Conservation (phyloP, 2,329 filamentous ascomycete species). For the Dissoconium aciculare region DNA sequence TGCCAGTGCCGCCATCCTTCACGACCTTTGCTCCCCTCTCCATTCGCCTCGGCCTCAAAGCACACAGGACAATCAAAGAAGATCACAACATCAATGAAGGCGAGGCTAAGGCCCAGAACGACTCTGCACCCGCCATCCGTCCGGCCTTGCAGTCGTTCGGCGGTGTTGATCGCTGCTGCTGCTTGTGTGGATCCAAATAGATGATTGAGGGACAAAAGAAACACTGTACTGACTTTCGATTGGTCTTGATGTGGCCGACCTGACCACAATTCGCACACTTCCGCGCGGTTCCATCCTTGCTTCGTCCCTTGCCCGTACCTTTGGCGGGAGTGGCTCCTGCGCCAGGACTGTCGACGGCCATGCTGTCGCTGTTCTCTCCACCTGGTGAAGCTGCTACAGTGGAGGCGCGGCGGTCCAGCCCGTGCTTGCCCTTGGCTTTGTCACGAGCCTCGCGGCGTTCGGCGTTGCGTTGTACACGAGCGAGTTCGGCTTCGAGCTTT, state of each 20-base stretch:
- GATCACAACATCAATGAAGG: no score
- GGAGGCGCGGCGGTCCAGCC: constrained; percentile 27
- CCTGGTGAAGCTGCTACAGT: constrained; percentile 30
- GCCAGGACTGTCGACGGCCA: constrained; percentile 25
- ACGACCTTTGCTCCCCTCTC: no score
- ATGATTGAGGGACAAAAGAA: constrained; percentile 17
- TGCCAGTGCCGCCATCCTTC: no score
- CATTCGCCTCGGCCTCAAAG: no score
- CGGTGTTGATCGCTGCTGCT: no score
- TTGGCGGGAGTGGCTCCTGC: constrained; percentile 13
- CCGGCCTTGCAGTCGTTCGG: no score
- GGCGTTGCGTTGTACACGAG: constrained; percentile 77
- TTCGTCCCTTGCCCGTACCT: constrained; percentile 25
- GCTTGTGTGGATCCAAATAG: no score
- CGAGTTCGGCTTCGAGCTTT: constrained; percentile 56
- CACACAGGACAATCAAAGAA: no score
- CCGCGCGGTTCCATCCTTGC: constrained; percentile 55
- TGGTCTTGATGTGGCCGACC: constrained; percentile 96
- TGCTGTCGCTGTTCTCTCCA: constrained; percentile 31
- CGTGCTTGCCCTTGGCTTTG: constrained; percentile 53
- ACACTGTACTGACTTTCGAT: constrained; percentile 65
- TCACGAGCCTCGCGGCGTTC: constrained; percentile 81
- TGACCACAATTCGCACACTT: constrained; percentile 98
- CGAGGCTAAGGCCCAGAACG: no score
- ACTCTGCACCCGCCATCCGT: no score